Base-by-base conservation (phyloP, 768 basidiomycete genomes). In the Boletus fagicola region DNA sequence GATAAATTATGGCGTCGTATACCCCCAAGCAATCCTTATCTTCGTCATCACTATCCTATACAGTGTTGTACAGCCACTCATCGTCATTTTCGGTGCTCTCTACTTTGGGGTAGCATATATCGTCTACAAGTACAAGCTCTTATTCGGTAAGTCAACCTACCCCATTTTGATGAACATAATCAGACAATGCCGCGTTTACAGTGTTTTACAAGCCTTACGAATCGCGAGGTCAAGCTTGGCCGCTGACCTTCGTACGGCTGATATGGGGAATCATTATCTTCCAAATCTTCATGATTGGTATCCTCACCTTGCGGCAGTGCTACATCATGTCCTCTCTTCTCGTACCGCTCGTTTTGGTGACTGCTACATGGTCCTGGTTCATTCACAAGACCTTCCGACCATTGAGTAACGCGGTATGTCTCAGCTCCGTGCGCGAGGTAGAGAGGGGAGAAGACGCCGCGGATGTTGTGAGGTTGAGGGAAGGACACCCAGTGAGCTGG, bases 171-270 rank as follows among this genome's bases (percentile, higher is more conserved):
- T 36, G 28, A 10, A 4, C 18, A 18, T 36, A 24, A 36, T 24
- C 58, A n/a, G 35, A 53, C 30, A 15, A 26, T 49, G 6, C 36
- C 33, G n/a, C 12, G 52, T 42, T 47, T 45, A 0, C 67, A 97
- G 94, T 98, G 20, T 98, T 96, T 78, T 97, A 97, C 78, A 98
- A 98, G 68, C 96, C 97, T 0, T 98, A 98, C 73, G 95, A 98
- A 74, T 93, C 91, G 2, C 90, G 90, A 64, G 97, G 97, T 2
- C 94, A 98, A 75, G 97, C 95, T 1, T 98, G 97, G 96, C 93
- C 94, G 0, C 85, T 98, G 63, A 95, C 97, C 0, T 98, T 95
- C 71, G 82, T 86, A 28, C 90, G 96, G 8, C 83, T 97, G 40
- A 87, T 95, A 33, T 92, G 92, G 88, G 95, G 92, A 45, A 83